Conservation (phyloP, 768 basidiomycete species). For the Naganishia randhawae region DNA sequence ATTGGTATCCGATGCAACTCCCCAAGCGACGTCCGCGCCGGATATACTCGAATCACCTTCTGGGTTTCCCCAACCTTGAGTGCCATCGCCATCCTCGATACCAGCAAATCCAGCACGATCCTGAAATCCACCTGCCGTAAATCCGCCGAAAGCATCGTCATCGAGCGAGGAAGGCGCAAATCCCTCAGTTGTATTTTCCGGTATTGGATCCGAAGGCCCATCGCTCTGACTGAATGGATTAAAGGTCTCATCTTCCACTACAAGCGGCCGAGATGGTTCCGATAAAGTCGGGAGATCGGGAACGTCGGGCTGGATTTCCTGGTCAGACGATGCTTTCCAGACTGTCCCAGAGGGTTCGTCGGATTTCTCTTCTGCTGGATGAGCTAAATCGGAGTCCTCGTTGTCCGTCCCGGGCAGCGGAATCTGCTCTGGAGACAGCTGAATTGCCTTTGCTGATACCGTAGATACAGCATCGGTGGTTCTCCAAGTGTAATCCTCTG, state of each 20-base stretch:
- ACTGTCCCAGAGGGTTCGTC: background rate
- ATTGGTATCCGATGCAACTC: background rate
- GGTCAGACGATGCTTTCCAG: background rate
- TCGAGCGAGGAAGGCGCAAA: constrained; percentile 7
- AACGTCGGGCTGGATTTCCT: background rate
- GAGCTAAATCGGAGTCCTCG: background rate
- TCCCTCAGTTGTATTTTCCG: background rate
- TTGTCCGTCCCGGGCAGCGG: background rate
- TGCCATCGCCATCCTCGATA: background rate
- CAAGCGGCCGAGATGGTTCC: background rate
- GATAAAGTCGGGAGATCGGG: background rate
- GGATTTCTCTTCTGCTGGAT: background rate
- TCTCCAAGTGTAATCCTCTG: background rate
- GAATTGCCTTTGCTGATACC: background rate
- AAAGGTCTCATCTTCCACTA: constrained; percentile 8
- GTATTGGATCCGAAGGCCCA: background rate
- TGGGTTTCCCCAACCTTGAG: background rate
- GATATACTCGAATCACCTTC: background rate
- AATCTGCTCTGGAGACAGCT: background rate
- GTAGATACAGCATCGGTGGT: background rate
- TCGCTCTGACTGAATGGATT: constrained; percentile 4
- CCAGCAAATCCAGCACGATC: background rate
- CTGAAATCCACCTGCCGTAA: background rate
- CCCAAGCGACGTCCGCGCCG: background rate
- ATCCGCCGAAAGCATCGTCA: constrained; percentile 27